A percentile compares a stretch with the other conserved stretches of the same genome.
Conservation (phyloP, 345 rosid species). For the Lagerstroemia speciosa region DNA sequence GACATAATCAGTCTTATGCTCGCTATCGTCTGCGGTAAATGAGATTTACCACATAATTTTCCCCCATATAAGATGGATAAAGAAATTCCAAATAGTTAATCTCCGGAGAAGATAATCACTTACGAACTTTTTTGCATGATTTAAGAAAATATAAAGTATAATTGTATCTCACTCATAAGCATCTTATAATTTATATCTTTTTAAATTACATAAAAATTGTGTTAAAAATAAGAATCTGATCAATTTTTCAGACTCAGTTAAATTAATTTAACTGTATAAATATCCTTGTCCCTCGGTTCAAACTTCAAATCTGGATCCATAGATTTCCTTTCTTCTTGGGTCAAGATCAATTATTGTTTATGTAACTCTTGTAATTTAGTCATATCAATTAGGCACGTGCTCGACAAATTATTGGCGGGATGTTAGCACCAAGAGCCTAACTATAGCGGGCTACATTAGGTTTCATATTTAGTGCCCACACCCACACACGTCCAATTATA, state of each 20-base stretch:
- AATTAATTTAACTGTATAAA: too few relatives aligned
- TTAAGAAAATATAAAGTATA: too few relatives aligned
- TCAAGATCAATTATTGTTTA: neutral
- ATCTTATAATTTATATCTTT: too few relatives aligned
- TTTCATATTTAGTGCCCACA: conserved; percentile 8
- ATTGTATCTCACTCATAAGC: too few relatives aligned
- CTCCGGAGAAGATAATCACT: too few relatives aligned
- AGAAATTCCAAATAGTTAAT: neutral
- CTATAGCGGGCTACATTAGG: neutral
- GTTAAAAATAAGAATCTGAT: too few relatives aligned
- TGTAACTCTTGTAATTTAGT: neutral
- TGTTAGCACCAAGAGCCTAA: neutral
- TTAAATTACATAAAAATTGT: too few relatives aligned
- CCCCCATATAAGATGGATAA: too few relatives aligned
- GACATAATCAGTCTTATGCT: neutral
- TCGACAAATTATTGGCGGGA: neutral
- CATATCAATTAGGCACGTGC: neutral
- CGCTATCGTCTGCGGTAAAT: neutral
- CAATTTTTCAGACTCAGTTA: too few relatives aligned
- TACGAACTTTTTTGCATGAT: too few relatives aligned
- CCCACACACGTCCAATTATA: conserved; percentile 5
- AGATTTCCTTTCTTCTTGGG: neutral
- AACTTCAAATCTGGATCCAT: neutral
- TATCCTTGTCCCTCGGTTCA: neutral
- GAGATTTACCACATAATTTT: too few relatives aligned